Percentiles rank a stretch among this genome's conserved stretches.
Conservation (phyloP, 2,329 filamentous ascomycete species). For the Fusarium oxysporum region DNA sequence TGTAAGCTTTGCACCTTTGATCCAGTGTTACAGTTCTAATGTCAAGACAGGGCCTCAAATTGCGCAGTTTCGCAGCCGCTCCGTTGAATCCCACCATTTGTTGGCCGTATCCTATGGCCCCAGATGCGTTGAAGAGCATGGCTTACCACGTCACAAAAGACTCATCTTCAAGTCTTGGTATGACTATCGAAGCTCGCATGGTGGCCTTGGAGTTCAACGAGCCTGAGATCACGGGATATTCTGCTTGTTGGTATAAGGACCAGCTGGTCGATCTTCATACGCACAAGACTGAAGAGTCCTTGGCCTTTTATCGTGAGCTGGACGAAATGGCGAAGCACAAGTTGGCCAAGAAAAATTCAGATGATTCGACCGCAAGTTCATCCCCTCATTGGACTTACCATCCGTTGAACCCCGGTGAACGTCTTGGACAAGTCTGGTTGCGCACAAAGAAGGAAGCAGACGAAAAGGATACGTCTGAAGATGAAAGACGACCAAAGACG, state of each 20-base stretch:
- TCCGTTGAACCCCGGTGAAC: constrained; percentile 5
- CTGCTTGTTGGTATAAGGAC: constrained; percentile 16
- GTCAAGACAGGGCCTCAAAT: constrained; percentile 15
- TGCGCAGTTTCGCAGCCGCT: constrained; percentile 6
- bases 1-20: neutral
- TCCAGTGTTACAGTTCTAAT: neutral
- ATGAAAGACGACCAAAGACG: neutral
- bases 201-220: constrained; percentile 13
- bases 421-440: constrained; percentile 27
- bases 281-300: constrained; percentile 5
- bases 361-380: too few relatives aligned
- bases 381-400: constrained; percentile 11
- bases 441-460: neutral
- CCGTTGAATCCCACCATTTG: neutral
- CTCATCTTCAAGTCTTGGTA: neutral
- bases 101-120: constrained; percentile 19
- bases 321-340: neutral
- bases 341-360: neutral
- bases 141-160: constrained; percentile 3
- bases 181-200: constrained; percentile 12
- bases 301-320: constrained; percentile 13
- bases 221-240: constrained; percentile 18
- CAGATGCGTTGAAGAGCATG: neutral
- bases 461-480: neutral
- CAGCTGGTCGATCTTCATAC: constrained; percentile 6